Evolutionary conservation across 1,284 basidiomycete species (phyloP).

Genomic region (Cutaneotrichosporon sp.): DNA sequence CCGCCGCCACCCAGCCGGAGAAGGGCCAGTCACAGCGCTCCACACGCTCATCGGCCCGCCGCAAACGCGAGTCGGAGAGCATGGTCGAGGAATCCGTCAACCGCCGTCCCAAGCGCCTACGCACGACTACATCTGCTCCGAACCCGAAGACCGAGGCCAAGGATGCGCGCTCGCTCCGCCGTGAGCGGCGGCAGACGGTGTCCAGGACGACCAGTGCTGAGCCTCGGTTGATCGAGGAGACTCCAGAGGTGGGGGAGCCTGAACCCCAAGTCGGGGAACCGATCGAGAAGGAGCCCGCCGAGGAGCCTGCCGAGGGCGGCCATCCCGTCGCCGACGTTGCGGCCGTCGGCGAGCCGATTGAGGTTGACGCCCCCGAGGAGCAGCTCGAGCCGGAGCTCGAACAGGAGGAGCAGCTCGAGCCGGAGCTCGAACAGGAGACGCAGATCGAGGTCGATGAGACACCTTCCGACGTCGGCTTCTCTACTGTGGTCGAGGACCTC

Average conservation of each 20-base stretch:
- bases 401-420: background rate
- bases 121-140: background rate
- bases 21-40: background rate
- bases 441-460: background rate
- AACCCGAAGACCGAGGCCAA: background rate
- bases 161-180: background rate
- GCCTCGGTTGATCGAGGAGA: background rate
- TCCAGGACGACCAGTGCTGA: background rate
- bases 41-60: slow-evolving; percentile 19
- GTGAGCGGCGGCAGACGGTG: background rate
- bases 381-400: too few species aligned
- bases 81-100: background rate
- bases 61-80: slow-evolving; percentile 15
- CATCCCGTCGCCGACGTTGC: too few species aligned
- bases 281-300: background rate
- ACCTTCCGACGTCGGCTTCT: too few species aligned
- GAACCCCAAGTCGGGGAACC: background rate
- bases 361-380: background rate
- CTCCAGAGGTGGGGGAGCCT: background rate
- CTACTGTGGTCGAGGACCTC: background rate
- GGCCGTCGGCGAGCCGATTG: background rate
- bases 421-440: too few species aligned
- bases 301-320: too few species aligned
- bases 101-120: slow-evolving; percentile 11
- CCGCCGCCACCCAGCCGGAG: background rate